Conservation (phyloP, 2,329 filamentous ascomycete genomes). For the Chrysoporthe austroafricana region DNA sequence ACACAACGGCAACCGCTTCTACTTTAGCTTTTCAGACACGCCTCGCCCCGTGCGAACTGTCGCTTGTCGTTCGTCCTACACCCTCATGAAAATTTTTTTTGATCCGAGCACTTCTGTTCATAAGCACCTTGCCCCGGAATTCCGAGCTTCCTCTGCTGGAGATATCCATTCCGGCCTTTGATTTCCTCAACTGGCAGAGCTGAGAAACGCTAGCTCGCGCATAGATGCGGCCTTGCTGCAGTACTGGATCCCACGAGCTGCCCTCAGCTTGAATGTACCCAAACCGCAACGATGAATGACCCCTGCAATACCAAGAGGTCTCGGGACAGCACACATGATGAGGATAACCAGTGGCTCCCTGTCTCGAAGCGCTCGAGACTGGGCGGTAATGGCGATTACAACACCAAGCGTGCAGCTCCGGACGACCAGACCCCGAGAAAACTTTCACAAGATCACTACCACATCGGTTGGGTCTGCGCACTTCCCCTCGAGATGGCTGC, state of each 20-base stretch:
- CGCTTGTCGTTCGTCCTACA: not conserved
- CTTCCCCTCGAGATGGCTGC: slow-evolving; percentile 24
- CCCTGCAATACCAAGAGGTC: not conserved
- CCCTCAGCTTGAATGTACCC: not conserved
- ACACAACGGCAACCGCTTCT: no score
- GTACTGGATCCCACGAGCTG: not conserved
- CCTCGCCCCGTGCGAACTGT: not conserved
- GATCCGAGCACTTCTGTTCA: not conserved
- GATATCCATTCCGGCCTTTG: not conserved
- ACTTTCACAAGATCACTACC: slow-evolving; percentile 1
- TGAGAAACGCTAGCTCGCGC: not conserved
- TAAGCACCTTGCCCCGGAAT: not conserved
- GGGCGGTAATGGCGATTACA: not conserved
- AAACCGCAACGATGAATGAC: not conserved
- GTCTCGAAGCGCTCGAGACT: slow-evolving; percentile 1
- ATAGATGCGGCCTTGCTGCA: not conserved
- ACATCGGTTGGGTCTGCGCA: slow-evolving; percentile 26
- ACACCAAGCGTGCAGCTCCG: not conserved
- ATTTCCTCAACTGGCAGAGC: not conserved
- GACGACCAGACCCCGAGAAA: not conserved
- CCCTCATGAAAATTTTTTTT: not conserved
- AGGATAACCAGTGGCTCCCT: not conserved
- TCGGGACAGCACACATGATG: not conserved
- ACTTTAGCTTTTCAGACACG: no score
- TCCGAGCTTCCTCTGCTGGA: not conserved